These are phyloP conservation scores for Cladophialophora chaetospira DNA, from an alignment of 2,329 filamentous ascomycete species.

Conservation along the genomic window DNA sequence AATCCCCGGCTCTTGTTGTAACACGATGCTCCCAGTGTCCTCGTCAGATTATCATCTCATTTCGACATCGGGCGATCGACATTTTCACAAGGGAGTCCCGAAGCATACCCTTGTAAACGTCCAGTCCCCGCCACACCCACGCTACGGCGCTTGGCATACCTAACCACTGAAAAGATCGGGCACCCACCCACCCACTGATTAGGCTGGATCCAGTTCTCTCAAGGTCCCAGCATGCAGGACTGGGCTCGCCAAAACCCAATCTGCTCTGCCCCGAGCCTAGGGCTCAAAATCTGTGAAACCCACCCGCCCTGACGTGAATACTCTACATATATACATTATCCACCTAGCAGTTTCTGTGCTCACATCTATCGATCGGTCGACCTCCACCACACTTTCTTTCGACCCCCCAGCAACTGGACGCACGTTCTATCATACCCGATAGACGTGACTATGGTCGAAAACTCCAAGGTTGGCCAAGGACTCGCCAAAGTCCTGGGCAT, in stretches of 20 bases:
- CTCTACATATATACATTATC: slow-evolving; percentile 9
- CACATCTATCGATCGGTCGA: neutral
- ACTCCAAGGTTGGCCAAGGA: slow-evolving; percentile 68
- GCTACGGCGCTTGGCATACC: slow-evolving; percentile 16
- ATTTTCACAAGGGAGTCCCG: neutral
- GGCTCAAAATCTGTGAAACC: slow-evolving; percentile 11
- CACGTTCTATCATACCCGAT: slow-evolving; percentile 6
- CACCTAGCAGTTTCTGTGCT: too few species aligned
- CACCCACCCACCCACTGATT: too few species aligned
- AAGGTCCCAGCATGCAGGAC: neutral
- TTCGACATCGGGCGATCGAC: neutral
- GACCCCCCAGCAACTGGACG: neutral
- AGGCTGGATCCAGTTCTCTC: slow-evolving; percentile 1
- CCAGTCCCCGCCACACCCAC: slow-evolving; percentile 11
- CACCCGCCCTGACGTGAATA: slow-evolving; percentile 5
- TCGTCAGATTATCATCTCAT: neutral
- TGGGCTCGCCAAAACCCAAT: slow-evolving; percentile 1
- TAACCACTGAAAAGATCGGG: neutral
- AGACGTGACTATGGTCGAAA: slow-evolving; percentile 28
- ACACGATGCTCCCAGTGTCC: neutral
- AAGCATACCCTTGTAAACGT: too few species aligned
- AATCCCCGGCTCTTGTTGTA: neutral
- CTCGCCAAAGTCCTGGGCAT: slow-evolving; percentile 82
- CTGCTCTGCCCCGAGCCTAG: slow-evolving; percentile 5
- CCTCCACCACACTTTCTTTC: neutral